A percentile compares a stretch with the other conserved stretches of the same genome.
phyloP scores from a whole-genome alignment of 306 rosid species.

The Pueraria montana region DNA sequence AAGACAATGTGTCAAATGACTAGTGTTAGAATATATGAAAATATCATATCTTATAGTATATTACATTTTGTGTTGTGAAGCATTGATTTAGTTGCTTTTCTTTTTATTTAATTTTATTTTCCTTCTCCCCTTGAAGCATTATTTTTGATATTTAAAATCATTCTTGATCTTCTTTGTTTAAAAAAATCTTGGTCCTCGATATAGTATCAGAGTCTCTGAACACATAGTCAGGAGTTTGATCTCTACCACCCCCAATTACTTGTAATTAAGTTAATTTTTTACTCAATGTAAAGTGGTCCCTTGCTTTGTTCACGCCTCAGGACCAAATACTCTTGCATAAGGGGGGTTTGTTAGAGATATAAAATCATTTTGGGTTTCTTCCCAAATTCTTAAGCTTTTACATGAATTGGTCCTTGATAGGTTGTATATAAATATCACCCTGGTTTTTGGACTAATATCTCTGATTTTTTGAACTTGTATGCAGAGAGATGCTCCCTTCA shows the following conservation, averaged over 20 bases:
- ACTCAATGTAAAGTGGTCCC: background rate
- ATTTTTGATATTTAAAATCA: background rate
- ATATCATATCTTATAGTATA: no score
- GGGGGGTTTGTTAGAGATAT: conserved; percentile 41
- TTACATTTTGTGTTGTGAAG: background rate
- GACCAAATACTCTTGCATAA: background rate
- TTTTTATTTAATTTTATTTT: background rate
- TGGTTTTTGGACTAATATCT: conserved; percentile 42
- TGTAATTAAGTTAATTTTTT: background rate
- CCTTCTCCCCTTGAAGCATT: background rate
- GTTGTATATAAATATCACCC: background rate
- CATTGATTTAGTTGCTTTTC: background rate
- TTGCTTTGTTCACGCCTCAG: background rate
- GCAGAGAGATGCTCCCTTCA: conserved; percentile 91
- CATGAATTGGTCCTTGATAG: conserved; percentile 7
- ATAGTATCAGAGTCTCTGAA: background rate
- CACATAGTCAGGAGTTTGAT: background rate
- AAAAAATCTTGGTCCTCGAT: background rate
- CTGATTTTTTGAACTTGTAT: conserved; percentile 47
- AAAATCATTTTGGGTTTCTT: background rate
- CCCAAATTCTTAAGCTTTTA: background rate
- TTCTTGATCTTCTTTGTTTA: background rate
- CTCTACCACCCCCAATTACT: background rate
- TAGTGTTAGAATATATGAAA: no score
- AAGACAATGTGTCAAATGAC: no score